Evolutionary conservation across 305 asterid genomes (phyloP).

Genomic region (Fraxinus greggii): DNA sequence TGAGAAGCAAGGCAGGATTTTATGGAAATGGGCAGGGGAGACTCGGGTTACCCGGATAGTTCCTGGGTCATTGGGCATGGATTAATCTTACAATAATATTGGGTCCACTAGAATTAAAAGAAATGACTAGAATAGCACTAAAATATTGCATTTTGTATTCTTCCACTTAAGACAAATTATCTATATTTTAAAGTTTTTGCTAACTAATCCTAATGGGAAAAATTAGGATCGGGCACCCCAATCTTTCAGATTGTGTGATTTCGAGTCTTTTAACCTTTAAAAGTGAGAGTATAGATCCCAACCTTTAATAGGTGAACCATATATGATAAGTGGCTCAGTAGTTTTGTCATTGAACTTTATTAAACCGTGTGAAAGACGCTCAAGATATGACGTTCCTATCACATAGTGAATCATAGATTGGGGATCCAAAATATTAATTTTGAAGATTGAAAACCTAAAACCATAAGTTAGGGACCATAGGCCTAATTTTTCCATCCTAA

Average conservation of each 20-base stretch:
- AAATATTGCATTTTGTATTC: background rate
- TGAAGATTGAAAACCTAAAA: background rate
- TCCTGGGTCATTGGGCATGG: background rate
- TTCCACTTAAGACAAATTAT: background rate
- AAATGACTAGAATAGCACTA: background rate
- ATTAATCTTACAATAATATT: too few relatives aligned
- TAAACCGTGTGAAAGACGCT: background rate
- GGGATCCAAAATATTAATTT: background rate
- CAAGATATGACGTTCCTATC: background rate
- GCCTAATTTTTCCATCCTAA: background rate
- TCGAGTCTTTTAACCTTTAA: background rate
- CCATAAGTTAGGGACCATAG: background rate
- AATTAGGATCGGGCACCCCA: background rate
- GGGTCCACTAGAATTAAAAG: background rate
- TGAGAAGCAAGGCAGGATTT: background rate
- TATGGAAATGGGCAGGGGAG: background rate
- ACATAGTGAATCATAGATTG: background rate
- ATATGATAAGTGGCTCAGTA: background rate
- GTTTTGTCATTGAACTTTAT: background rate
- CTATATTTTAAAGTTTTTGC: background rate
- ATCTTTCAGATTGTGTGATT: background rate
- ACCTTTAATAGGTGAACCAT: too few relatives aligned
- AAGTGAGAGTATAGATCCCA: background rate
- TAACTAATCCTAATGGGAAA: background rate
- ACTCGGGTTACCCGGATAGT: background rate